Conservation (phyloP, 805 yeast genomes). For the Metschnikowia kofuensis region DNA sequence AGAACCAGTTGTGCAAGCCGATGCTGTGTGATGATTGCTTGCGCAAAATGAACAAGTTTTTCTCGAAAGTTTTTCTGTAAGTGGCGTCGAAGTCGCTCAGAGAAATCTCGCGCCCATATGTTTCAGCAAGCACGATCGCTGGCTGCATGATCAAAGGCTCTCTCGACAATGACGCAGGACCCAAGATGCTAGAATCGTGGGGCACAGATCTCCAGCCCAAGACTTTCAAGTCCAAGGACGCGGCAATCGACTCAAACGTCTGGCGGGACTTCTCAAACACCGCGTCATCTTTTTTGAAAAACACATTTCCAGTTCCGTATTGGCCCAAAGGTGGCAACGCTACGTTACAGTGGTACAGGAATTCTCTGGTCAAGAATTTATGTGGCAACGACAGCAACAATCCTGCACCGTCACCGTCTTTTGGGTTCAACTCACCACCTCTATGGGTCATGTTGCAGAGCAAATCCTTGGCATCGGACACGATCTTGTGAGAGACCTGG, state of each 20-base stretch:
- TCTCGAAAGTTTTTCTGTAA: constrained; percentile 69
- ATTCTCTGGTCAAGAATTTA: constrained; percentile 80
- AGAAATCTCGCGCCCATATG: constrained; percentile 30
- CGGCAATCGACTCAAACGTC: constrained; percentile 80
- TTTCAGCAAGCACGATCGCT: constrained; percentile 62
- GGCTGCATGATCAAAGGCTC: constrained; percentile 94
- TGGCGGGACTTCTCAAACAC: constrained; percentile 66
- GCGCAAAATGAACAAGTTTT: constrained; percentile 79
- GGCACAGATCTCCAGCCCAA: constrained; percentile 96
- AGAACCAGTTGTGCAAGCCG: constrained; percentile 96
- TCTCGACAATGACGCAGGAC: constrained; percentile 90
- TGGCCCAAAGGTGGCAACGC: constrained; percentile 76
- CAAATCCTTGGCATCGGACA: constrained; percentile 81
- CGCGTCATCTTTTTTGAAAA: constrained; percentile 83
- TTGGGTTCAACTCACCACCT: constrained; percentile 97
- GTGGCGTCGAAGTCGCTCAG: constrained; percentile 53
- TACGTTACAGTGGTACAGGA: constrained; percentile 63
- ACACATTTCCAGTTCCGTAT: constrained; percentile 93
- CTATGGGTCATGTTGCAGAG: constrained; percentile 98
- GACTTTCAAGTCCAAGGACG: constrained; percentile 70
- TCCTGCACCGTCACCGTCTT: constrained; percentile 99
- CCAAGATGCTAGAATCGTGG: constrained; percentile 87
- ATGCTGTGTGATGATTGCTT: constrained; percentile 88
- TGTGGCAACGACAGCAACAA: constrained; percentile 91
- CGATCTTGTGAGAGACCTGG: constrained; percentile 80